These are phyloP conservation scores for Amorphotheca resinae DNA, from an alignment of 495 filamentous ascomycete genomes.

Conservation along the genomic window DNA sequence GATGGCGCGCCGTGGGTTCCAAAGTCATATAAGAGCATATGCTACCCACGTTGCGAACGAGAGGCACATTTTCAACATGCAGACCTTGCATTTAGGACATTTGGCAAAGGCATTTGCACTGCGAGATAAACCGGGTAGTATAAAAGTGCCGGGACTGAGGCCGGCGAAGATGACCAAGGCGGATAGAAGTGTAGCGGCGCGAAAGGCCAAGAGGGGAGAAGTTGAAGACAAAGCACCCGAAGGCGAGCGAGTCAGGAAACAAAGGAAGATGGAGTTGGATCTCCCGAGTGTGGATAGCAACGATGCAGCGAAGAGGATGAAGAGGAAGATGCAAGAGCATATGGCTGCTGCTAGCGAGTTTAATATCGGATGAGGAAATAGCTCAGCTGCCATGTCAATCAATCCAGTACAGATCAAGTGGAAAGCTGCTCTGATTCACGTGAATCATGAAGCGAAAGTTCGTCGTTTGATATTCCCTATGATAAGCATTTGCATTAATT, in stretches of 20 bases:
- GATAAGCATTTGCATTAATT: too few species aligned
- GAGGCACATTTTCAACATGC: slow-evolving; percentile 76
- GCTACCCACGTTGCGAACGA: slow-evolving; percentile 83
- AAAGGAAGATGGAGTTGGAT: slow-evolving; percentile 19
- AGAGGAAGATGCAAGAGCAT: slow-evolving; percentile 65
- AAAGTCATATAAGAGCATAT: slow-evolving; percentile 87
- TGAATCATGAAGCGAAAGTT: too few species aligned
- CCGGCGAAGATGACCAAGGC: slow-evolving; percentile 21
- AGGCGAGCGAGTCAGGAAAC: slow-evolving; percentile 18
- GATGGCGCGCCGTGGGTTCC: slow-evolving; percentile 67
- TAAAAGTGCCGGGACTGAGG: slow-evolving; percentile 55
- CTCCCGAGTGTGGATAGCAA: slow-evolving; percentile 34
- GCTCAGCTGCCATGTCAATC: background rate
- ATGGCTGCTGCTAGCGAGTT: slow-evolving; percentile 72
- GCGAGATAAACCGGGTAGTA: slow-evolving; percentile 75
- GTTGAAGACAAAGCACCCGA: slow-evolving; percentile 21
- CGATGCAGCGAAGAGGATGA: slow-evolving; percentile 63
- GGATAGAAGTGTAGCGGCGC: slow-evolving; percentile 19
- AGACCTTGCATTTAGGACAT: slow-evolving; percentile 80
- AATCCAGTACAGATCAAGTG: too few species aligned
- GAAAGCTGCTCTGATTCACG: too few species aligned
- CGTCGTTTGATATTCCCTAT: too few species aligned
- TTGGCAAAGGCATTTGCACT: slow-evolving; percentile 85
- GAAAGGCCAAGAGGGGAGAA: slow-evolving; percentile 25
- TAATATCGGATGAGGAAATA: slow-evolving; percentile 57